Base-by-base conservation (phyloP, 495 filamentous ascomycete species). In the Acidiella bohemica region DNA sequence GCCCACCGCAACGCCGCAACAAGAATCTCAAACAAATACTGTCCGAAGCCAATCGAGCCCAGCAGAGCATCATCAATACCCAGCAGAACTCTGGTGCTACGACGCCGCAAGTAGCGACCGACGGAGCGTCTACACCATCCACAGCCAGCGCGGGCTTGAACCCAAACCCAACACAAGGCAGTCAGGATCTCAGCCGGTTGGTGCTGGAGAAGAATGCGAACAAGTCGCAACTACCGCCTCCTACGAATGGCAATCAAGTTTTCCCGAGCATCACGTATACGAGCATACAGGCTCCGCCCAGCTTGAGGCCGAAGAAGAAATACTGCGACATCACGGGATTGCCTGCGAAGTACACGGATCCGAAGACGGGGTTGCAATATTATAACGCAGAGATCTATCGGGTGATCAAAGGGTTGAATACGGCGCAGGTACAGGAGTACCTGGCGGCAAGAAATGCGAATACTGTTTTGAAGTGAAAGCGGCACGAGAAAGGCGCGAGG, bases 1-100 rank as follows among this genome's bases (percentile, higher is more conserved):
- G 78, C 46, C 81, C 92, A 13, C 81, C 87, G 41, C 80, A 85
- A 59, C 84, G 90, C 11, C 84, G 90, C 59, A 96, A 95, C 68
- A 95, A 95, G 66, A 94, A 92, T 55, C 78, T 96, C 61, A 96
- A 96, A 61, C 83, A 93, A 56, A 85, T 96, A 43, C 70, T 97
- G 45, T 76, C 84, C n/a, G 90, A 97, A 50, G 83, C 78, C 20
- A 70, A 80, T 17, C 76, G 84, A 26, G 86, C 85, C 56, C 78
- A 88, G 25, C 44, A 51, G 18, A 81, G 80, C 4, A 72, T 80
- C 12, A 67, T 85, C 48, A 65, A 69, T 7, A 90, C 84, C 0
- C 83, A 90, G 41, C 75, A 75, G 50, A 85, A 87, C 59, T 84
- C 78, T 56, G 84, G 86, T 44, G 66, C 75, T 17, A 80, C 71